These are phyloP conservation scores for Malassezia restricta DNA, from an alignment of 1,284 basidiomycete genomes.

Conservation along the genomic window DNA sequence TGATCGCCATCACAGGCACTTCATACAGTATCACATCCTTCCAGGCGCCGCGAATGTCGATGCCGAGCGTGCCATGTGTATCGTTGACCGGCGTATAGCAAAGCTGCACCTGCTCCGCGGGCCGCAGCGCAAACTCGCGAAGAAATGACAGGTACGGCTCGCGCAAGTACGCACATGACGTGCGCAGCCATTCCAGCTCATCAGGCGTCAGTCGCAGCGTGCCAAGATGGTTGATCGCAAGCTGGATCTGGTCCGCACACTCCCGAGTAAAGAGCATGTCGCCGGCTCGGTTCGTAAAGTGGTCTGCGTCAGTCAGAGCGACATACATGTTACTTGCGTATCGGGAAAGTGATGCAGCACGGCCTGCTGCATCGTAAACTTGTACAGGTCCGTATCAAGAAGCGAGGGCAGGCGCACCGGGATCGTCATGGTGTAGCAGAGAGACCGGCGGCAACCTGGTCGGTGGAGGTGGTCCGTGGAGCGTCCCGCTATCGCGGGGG, in stretches of 20 bases:
- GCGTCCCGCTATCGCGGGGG: neutral
- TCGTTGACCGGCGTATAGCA: conserved; percentile 51
- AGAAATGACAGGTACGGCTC: conserved; percentile 68
- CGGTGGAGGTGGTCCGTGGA: neutral
- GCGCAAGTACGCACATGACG: conserved; percentile 65
- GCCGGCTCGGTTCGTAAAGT: conserved; percentile 72
- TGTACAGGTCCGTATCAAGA: conserved; percentile 92
- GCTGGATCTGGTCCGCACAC: conserved; percentile 58
- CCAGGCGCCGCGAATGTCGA: conserved; percentile 69
- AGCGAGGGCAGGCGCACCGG: conserved; percentile 51
- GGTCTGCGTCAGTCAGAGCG: conserved; percentile 47
- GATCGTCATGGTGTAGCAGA: neutral
- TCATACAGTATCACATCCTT: conserved; percentile 86
- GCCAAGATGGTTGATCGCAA: conserved; percentile 52
- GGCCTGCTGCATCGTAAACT: conserved; percentile 96
- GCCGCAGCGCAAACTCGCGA: conserved; percentile 59
- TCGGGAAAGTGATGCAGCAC: conserved; percentile 68
- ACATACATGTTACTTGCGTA: conserved; percentile 49
- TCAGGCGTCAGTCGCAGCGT: conserved; percentile 55
- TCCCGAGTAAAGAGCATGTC: conserved; percentile 60
- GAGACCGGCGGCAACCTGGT: neutral
- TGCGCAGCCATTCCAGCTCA: conserved; percentile 61
- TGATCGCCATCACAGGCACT: conserved; percentile 79
- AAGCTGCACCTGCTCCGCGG: conserved; percentile 61
- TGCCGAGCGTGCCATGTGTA: conserved; percentile 58